Evolutionary conservation across 164 flowering plant species (phyloP).

Genomic region (Magnolia sinica): DNA sequence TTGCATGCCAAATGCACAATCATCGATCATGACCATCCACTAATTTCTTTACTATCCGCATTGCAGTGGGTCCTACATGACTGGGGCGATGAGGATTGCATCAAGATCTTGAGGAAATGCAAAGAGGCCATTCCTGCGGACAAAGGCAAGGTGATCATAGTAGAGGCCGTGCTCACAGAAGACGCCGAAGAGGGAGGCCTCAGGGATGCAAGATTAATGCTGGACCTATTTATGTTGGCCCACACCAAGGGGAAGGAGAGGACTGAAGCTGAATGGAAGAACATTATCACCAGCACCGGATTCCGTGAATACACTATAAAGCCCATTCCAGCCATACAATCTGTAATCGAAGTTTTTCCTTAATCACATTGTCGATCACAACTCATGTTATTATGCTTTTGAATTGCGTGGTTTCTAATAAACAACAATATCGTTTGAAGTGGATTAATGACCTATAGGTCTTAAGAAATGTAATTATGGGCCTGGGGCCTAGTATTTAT

Average conservation of each 20-base stretch:
- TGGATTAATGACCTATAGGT: too few relatives aligned
- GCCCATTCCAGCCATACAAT: slow-evolving; percentile 1
- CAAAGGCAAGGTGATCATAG: slow-evolving; percentile 55
- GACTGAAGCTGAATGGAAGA: slow-evolving; percentile 5
- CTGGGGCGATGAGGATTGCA: slow-evolving; percentile 68
- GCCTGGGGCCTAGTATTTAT: too few relatives aligned
- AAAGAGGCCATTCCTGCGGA: slow-evolving; percentile 44
- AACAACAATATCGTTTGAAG: too few relatives aligned
- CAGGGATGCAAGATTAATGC: slow-evolving; percentile 32
- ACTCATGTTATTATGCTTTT: too few relatives aligned
- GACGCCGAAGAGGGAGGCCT: slow-evolving; percentile 18
- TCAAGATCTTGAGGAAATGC: slow-evolving; percentile 47
- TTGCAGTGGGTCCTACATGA: slow-evolving; percentile 63
- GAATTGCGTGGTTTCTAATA: too few relatives aligned
- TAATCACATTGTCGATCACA: background rate
- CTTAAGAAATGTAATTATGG: too few relatives aligned
- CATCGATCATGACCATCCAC: too few relatives aligned
- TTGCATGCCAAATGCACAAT: too few relatives aligned
- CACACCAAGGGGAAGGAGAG: slow-evolving; percentile 10
- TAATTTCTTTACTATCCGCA: too few relatives aligned
- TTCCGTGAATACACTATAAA: background rate
- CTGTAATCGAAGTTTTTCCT: slow-evolving; percentile 1
- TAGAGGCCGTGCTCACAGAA: slow-evolving; percentile 46
- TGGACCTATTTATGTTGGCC: slow-evolving; percentile 59
- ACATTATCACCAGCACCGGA: background rate